Base-by-base conservation (phyloP, 2,329 filamentous ascomycete genomes). In the Ophiostoma sp. region DNA sequence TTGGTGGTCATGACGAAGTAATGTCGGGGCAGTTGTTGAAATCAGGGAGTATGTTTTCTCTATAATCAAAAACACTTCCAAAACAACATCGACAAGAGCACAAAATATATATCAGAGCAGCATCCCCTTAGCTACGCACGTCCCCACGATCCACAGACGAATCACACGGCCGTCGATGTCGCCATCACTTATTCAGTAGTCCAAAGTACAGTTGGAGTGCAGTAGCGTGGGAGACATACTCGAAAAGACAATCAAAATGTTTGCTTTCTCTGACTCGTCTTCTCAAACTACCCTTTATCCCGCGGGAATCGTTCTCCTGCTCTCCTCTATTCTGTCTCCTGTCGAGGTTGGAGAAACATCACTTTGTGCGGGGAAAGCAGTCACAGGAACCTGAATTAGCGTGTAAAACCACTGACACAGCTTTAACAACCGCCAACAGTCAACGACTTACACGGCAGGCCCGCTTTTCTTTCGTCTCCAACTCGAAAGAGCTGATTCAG, bases 281-380 rank as follows among this genome's bases (percentile, higher is more conserved):
- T 33, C 6, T 36, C 3, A 36, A n/a, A 36, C 17, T 7, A 22
- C 57, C 2, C 33, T 36, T 5, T n/a, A 22, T 39, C n/a, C n/a
- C n/a, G n/a, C 57, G 57, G 57, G 57, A 63, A 63, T 63, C 57
- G 57, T 63, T 63, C 57, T 63, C 57, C 31, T 57, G 52, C 15
- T 57, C 52, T 31, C 25, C 52, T 57, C 52, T 17, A 1, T 28
- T 28, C 7, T 12, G 25, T 57, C 52, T 25, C 6, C 3, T 61
- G 31, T 61, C 55, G 19, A 59, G 15, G 11, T 33, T 63, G 57
- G 57, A 63, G 17, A 63, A 39, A 12, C 19, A 5, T 39, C 17
- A 19, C 12, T 12, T 63, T 19, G 57, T 63, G 57, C 57, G 57
- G 57, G 57, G 57, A 63, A 63, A 63, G 31, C 19, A 22, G 31